phyloP scores from a whole-genome alignment of 805 yeast genomes.

The Wickerhamiella brachini region DNA sequence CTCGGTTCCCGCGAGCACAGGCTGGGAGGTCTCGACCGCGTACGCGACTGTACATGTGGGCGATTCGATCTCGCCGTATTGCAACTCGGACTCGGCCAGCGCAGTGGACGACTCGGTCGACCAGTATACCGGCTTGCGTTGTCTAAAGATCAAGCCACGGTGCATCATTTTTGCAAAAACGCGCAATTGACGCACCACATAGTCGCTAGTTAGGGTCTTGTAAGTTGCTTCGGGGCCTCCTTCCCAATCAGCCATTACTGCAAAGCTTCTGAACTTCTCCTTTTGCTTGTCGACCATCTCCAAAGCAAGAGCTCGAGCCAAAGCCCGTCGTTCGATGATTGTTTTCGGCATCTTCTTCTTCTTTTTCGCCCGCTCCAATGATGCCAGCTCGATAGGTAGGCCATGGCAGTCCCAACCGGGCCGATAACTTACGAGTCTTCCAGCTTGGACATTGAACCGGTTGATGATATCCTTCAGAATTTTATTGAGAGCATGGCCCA shows the following conservation, averaged over 20 bases:
- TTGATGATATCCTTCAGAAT: constrained; percentile 74
- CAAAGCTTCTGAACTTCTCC: constrained; percentile 51
- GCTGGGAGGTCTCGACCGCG: constrained; percentile 31
- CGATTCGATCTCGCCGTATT: constrained; percentile 54
- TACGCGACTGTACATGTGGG: constrained; percentile 57
- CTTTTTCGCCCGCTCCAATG: constrained; percentile 34
- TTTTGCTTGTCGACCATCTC: constrained; percentile 51
- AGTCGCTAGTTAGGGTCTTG: constrained; percentile 54
- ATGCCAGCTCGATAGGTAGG: constrained; percentile 85
- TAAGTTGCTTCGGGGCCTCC: constrained; percentile 32
- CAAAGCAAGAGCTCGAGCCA: constrained; percentile 59
- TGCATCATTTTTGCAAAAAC: constrained; percentile 54
- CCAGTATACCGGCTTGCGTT: constrained; percentile 94
- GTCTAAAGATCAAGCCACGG: constrained; percentile 60
- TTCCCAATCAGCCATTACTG: constrained; percentile 73
- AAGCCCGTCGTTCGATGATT: constrained; percentile 40
- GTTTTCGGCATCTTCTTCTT: constrained; percentile 22
- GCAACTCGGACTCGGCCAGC: constrained; percentile 90
- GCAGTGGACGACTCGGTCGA: constrained; percentile 91
- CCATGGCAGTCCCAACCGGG: constrained; percentile 99
- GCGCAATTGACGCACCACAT: constrained; percentile 60
- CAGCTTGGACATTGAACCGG: constrained; percentile 51
- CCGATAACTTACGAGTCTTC: constrained; percentile 50
- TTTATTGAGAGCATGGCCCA: constrained; percentile 88
- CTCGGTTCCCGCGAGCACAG: too few relatives aligned